Conservation (phyloP, 495 filamentous ascomycete genomes). For the Tuber umbilicatum region DNA sequence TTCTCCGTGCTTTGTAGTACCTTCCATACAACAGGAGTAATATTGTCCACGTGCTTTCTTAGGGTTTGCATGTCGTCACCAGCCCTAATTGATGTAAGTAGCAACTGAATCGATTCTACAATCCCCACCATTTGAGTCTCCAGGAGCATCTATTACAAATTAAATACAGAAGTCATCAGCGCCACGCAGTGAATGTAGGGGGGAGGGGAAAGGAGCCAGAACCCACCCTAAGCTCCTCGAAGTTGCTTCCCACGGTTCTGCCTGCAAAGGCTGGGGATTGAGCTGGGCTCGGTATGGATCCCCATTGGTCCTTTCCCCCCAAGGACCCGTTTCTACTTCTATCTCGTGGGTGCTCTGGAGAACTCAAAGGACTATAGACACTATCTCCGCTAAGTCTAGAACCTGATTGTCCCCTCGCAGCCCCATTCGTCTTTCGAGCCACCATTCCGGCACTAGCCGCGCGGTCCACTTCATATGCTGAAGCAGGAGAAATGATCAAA, state of each 20-base stretch:
- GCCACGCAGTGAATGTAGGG: conserved; percentile 28
- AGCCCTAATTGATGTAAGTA: conserved; percentile 71
- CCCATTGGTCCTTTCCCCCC: conserved; percentile 14
- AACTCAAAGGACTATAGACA: conserved; percentile 32
- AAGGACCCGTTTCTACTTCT: conserved; percentile 18
- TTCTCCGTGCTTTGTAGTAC: conserved; percentile 61
- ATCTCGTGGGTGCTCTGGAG: conserved; percentile 19
- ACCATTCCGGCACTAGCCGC: conserved; percentile 34
- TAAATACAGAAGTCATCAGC: conserved; percentile 20
- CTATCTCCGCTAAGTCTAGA: conserved; percentile 33
- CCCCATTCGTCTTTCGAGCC: conserved; percentile 36
- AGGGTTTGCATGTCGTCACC: conserved; percentile 61
- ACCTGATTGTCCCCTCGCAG: conserved; percentile 16
- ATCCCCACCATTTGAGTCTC: conserved; percentile 77
- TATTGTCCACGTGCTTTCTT: conserved; percentile 62
- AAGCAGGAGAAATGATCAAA: conserved; percentile 36
- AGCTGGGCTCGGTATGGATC: conserved; percentile 5
- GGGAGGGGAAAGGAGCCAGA: conserved; percentile 35
- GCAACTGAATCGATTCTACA: conserved; percentile 72
- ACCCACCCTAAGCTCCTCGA: conserved; percentile 66
- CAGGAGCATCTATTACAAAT: conserved; percentile 58
- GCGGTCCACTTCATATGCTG: conserved; percentile 28
- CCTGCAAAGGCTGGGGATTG: conserved; percentile 42
- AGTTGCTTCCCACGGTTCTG: conserved; percentile 50
- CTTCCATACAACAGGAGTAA: conserved; percentile 61